Percentiles rank a stretch among this genome's conserved stretches.
phyloP scores from a whole-genome alignment of 2,329 filamentous ascomycete species.

The Alternaria novae-zelandiae region DNA sequence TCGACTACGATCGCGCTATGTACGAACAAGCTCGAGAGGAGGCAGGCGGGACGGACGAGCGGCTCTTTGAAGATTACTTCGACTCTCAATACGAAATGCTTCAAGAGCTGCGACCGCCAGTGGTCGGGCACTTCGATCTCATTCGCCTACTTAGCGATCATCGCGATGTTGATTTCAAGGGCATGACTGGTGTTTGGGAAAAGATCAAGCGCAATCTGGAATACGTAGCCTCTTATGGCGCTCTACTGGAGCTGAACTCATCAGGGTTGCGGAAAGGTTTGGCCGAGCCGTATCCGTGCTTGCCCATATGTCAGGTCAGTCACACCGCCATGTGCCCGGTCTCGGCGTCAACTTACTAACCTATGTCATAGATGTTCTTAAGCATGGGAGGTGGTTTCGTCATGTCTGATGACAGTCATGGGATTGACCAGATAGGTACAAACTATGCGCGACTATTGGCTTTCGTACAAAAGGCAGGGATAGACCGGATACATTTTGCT shows the following conservation, averaged over 20 bases:
- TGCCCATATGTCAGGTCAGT: constrained; percentile 75
- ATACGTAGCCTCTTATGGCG: constrained; percentile 74
- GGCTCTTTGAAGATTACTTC: constrained; percentile 83
- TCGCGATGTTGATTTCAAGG: constrained; percentile 66
- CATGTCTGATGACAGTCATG: constrained; percentile 94
- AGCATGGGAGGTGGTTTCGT: constrained; percentile 80
- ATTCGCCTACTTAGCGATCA: constrained; percentile 79
- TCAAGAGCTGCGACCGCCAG: constrained; percentile 68
- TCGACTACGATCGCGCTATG: constrained; percentile 78
- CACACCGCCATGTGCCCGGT: constrained; percentile 29
- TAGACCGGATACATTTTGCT: constrained; percentile 61
- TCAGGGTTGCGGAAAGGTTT: constrained; percentile 88
- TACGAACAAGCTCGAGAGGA: constrained; percentile 68
- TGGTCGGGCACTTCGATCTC: constrained; percentile 95
- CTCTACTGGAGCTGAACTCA: constrained; percentile 88
- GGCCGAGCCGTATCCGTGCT: constrained; percentile 85
- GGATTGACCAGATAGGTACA: constrained; percentile 82
- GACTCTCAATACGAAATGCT: constrained; percentile 88
- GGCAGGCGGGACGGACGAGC: constrained; percentile 64
- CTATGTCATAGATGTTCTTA: constrained; percentile 67
- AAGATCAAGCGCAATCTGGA: constrained; percentile 76
- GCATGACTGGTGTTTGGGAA: constrained; percentile 72
- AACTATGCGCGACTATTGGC: constrained; percentile 76
- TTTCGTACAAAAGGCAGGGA: constrained; percentile 72
- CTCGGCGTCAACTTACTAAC: constrained; percentile 22